Base-by-base conservation (phyloP, 257 asterid genomes). In the Lavandula angustifolia region DNA sequence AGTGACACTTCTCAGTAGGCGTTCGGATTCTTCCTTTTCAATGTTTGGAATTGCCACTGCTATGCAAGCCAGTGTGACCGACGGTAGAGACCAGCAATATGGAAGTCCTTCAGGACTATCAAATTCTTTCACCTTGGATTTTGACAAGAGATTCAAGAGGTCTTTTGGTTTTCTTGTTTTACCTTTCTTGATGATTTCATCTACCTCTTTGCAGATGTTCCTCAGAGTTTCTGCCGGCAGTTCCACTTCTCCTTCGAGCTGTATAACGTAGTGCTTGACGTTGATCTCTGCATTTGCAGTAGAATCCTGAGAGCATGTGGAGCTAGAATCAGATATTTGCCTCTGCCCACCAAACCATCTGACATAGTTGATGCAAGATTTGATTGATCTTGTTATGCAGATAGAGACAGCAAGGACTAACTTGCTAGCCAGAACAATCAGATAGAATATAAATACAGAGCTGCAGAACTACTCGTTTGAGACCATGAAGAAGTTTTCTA, bases 1-100 rank as follows among this genome's bases (percentile, higher is more conserved):
- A 4, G 46, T 60, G 29, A 79, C 75, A 17, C 82, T 59, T 42
- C 10, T 53, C 22, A 75, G 65, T 32, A 81, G 56, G 42, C 33
- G 14, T 1, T 47, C 57, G 1, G 70, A 43, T n/a, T 73, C 67
- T 31, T 50, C 9, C 66, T 49, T 66, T 2, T 69, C 59, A n/a
- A 65, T 49, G 13, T 72, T 66, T 3, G 86, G 83, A 48, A 81
- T 76, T 9, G 79, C 68, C 6, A 62, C n/a, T 0, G 86, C 79
- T 0, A 81, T 75, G 48, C 79, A 75, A 17, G 86, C 70, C 10
- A 81, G 73, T 12, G 82, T 82, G 58, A 77, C 78, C 13, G 80
- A 12, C 18, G 80, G 72, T 42, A 82, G 59, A 46, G 82, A 72
- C 88, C 92, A 85, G 75, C 81, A 80, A 51, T 73, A 58, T 5